Evolutionary conservation across 176 grass and related monocot species (phyloP).

Genomic region (Pontederia paniculata): DNA sequence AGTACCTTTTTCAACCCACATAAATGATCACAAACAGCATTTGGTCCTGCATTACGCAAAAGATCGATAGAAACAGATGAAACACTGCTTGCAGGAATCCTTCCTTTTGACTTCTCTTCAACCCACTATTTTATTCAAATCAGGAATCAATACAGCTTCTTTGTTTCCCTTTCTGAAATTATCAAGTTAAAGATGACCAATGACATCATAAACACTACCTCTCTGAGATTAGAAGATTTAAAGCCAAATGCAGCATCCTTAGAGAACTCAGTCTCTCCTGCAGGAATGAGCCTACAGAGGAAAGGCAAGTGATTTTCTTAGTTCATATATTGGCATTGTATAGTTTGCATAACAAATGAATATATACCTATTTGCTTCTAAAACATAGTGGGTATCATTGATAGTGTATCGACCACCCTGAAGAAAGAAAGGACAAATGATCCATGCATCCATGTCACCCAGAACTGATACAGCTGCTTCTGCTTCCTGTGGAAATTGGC

Average conservation of each 20-base stretch:
- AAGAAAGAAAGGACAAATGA: constrained; percentile 97
- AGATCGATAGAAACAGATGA: constrained; percentile 85
- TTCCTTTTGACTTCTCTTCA: constrained; percentile 83
- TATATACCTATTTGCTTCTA: constrained; percentile 65
- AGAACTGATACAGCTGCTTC: constrained; percentile 83
- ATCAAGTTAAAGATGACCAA: neutral
- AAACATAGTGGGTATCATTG: constrained; percentile 81
- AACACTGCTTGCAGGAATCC: constrained; percentile 42
- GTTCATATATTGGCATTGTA: no score
- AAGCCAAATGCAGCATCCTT: constrained; percentile 97
- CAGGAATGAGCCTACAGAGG: constrained; percentile 59
- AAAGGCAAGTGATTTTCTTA: neutral
- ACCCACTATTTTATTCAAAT: constrained; percentile 57
- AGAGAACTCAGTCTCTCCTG: constrained; percentile 87
- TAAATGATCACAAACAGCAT: constrained; percentile 62
- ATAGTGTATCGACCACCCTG: constrained; percentile 96
- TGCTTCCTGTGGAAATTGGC: constrained; percentile 53
- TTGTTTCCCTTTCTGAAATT: neutral
- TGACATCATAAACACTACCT: constrained; percentile 33
- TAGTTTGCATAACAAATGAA: neutral
- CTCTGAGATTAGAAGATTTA: constrained; percentile 90
- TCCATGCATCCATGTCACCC: constrained; percentile 99
- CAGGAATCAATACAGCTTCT: constrained; percentile 10
- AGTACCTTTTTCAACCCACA: constrained; percentile 54
- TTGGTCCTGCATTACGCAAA: constrained; percentile 70